A percentile compares a stretch with the other conserved stretches of the same genome.
Evolutionary conservation across 1,284 basidiomycete species (phyloP).

Genomic region (Microbotryum scabiosae): DNA sequence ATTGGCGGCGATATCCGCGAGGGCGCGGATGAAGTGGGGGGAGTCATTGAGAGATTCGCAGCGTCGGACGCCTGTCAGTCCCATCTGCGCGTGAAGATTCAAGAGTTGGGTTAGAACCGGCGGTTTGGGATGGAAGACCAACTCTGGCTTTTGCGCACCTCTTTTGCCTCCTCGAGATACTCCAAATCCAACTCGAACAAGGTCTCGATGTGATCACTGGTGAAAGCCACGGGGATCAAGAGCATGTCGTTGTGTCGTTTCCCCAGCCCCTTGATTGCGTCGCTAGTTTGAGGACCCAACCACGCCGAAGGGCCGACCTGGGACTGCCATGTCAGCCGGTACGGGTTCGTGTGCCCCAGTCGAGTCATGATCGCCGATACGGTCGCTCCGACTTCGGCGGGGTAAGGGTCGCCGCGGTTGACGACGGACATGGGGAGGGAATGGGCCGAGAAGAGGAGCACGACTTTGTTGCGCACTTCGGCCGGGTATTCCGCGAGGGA

Average conservation of each 20-base stretch:
- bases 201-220: slow-evolving; percentile 98
- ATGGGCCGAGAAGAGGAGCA: slow-evolving; percentile 89
- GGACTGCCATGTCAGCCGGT: slow-evolving; percentile 94
- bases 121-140: neutral
- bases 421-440: slow-evolving; percentile 95
- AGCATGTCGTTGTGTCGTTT: slow-evolving; percentile 77
- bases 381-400: slow-evolving; percentile 88
- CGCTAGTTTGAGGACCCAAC: slow-evolving; percentile 95
- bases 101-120: neutral
- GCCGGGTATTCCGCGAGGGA: slow-evolving; percentile 73
- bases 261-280: slow-evolving; percentile 85
- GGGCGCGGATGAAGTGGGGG: slow-evolving; percentile 92
- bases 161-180: slow-evolving; percentile 79
- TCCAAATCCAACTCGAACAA: slow-evolving; percentile 94
- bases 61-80: slow-evolving; percentile 74
- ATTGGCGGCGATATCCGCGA: slow-evolving; percentile 81
- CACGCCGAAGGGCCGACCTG: slow-evolving; percentile 96
- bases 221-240: slow-evolving; percentile 94
- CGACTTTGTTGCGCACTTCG: slow-evolving; percentile 58
- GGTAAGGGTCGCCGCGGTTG: slow-evolving; percentile 95
- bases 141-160: slow-evolving; percentile 52
- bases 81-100: slow-evolving; percentile 51
- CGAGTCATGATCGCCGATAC: slow-evolving; percentile 80
- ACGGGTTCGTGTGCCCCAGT: slow-evolving; percentile 68
- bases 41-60: slow-evolving; percentile 94